Percentiles rank a stretch among this genome's conserved stretches.
Evolutionary conservation across 345 rosid species (phyloP).

Genomic region (Hypericum androsaemum): DNA sequence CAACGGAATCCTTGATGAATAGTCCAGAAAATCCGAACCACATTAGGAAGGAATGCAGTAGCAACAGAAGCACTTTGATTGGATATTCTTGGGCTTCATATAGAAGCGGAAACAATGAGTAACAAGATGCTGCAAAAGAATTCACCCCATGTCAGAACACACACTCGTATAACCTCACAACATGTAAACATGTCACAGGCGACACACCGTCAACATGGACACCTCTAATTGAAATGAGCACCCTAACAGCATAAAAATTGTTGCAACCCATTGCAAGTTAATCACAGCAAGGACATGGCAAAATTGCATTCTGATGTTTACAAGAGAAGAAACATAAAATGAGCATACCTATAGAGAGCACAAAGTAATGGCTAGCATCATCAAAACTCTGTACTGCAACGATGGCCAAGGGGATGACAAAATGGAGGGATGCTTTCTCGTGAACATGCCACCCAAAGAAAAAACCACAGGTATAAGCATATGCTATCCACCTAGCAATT

Average conservation of each 20-base stretch:
- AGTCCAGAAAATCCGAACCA: conserved; percentile 45
- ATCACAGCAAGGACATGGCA: no score
- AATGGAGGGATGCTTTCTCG: conserved; percentile 93
- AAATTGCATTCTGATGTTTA: no score
- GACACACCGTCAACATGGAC: no score
- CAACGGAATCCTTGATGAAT: conserved; percentile 12
- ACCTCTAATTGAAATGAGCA: no score
- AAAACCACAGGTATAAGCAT: conserved; percentile 82
- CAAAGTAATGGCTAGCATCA: conserved; percentile 77
- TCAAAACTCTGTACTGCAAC: conserved; percentile 62
- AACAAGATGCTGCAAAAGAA: conserved; percentile 72
- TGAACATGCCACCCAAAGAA: conserved; percentile 98
- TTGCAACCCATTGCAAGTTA: no score
- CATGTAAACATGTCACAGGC: no score
- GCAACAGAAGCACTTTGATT: conserved; percentile 61
- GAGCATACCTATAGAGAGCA: conserved; percentile 62
- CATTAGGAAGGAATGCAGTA: conserved; percentile 44
- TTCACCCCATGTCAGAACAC: no score
- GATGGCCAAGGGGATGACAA: conserved; percentile 67
- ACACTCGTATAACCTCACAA: no score
- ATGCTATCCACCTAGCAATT: conserved; percentile 65
- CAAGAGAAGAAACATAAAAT: not conserved
- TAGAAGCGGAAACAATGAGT: conserved; percentile 80
- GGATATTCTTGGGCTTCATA: conserved; percentile 71
- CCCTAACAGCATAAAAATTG: no score